Evolutionary conservation across 208 protist species (phyloP), one percentile per base, ranked within the genome.

Genomic region (Leishmania martiniquensis): DNA sequence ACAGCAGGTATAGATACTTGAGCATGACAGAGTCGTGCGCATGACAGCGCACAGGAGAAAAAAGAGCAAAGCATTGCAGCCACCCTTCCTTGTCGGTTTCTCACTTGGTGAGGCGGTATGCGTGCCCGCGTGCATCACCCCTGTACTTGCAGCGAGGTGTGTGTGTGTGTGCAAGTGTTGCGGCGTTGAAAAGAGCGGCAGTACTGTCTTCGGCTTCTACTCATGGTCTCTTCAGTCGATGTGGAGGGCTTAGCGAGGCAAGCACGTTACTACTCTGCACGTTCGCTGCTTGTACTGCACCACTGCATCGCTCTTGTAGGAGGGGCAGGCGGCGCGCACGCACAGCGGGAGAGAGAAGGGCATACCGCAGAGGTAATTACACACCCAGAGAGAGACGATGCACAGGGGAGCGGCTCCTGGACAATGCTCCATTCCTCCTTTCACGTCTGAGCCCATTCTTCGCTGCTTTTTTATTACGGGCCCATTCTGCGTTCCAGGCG

Each of bases 1-100:
- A 49, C 63, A 69, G 63, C 39, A 51, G 39, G 42, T 29, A 47
- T 51, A 69, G 63, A 51, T 69, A 42, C 42, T 49, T 66, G 45
- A 47, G 37, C n/a, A n/a, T n/a, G n/a, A 49, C 20, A 51, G 63
- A 29, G 63, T 13, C 42, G 25, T 15, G 17, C 29, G 20, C 34
- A 49, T 20, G 63, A 51, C 32, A 6, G 0, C 22, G 17, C 15
- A 39, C 9, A 47, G 29, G 10, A 45, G 22, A 47, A 69, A 68
- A 68, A 32, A 5, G 32, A 45, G 63, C 22, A 29, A 6, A 22
- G 5, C 49, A 17, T 44, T 29, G 20, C 42, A 15, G 63, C 25
- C 25, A 51, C 37, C 13, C 63, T 37, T 22, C 63, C 25, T 51
- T 0, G 10, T 5, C 10, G 4, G 34, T 69, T n/a, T 69, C 25